Percentiles rank a stretch among this genome's conserved stretches.
Conservation (phyloP, 2,329 filamentous ascomycete species). For the Cladosporium sp. region DNA sequence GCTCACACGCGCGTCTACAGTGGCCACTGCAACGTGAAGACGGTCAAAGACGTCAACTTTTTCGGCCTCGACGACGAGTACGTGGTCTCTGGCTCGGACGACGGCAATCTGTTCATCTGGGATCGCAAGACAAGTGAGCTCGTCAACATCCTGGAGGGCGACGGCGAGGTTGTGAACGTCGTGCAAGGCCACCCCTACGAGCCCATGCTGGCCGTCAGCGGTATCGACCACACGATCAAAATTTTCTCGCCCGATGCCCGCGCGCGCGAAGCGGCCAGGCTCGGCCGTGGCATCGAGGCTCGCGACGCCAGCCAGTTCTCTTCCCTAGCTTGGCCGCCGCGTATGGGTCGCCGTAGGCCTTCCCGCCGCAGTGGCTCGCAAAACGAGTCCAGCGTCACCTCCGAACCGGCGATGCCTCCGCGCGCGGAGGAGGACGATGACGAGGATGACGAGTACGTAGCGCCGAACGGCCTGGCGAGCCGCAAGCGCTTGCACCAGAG, state of each 20-base stretch:
- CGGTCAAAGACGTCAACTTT: conserved; percentile 64
- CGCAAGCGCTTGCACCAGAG: conserved; percentile 54
- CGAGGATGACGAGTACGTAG: conserved; percentile 35
- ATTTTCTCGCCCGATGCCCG: conserved; percentile 58
- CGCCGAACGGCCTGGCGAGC: conserved; percentile 46
- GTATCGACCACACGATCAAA: conserved; percentile 63
- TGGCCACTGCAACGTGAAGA: conserved; percentile 62
- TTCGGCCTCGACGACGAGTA: conserved; percentile 63
- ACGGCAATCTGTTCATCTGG: conserved; percentile 64
- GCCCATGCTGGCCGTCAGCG: conserved; percentile 58
- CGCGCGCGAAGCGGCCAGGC: conserved; percentile 51
- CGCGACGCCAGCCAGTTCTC: conserved; percentile 38
- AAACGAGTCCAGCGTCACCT: conserved; percentile 6
- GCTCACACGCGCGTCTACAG: conserved; percentile 52
- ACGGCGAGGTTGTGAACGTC: conserved; percentile 65
- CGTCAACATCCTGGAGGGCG: conserved; percentile 59
- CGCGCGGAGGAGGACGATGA: conserved; percentile 21
- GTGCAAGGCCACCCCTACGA: conserved; percentile 63
- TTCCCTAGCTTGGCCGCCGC: conserved; percentile 29
- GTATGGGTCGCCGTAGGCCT: conserved; percentile 14
- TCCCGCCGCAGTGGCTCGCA: conserved; percentile 7
- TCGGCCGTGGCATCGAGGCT: conserved; percentile 53
- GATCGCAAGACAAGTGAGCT: conserved; percentile 56
- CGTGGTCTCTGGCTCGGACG: conserved; percentile 61
- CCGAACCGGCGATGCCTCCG: conserved; percentile 22